Base-by-base conservation (phyloP, 495 filamentous ascomycete genomes). In the Copromyces sp. region DNA sequence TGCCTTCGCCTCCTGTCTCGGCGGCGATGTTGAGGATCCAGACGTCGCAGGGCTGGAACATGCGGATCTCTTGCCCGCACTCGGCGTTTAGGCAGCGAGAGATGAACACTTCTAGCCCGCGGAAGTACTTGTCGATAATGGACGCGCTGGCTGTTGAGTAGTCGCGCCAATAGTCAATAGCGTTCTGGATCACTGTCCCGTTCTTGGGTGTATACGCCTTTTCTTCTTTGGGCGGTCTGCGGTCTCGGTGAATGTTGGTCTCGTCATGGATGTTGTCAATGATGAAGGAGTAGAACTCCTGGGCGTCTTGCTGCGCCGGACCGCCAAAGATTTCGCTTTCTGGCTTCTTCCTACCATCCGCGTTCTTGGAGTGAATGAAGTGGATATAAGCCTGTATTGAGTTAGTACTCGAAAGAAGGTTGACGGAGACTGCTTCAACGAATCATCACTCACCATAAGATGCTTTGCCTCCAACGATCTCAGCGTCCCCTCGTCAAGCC, bases 401-500 rank as follows among this genome's bases (percentile, higher is more conserved):
- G 81, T 81, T 47, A 83, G 81, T 74, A 70, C 44, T 12, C 35
- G 35, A 11, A 70, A 12, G 12, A 41, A 14, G 4, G 20, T 39
- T 24, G 44, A 11, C 38, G 35, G 41, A n/a, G 29, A 39, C 16
- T 39, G 17, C 9, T 14, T 12, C 17, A 24, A 11, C 4, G 16
- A 41, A 20, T 41, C 17, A 32, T 39, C 37, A 81, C 84, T 39
- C 82, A 91, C 90, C 85, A 88, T 90, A 78, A 89, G 89, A 70
- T 85, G 93, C 79, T 80, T 87, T 3, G 89, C 84, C 41, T 83
- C 83, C 71, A 91, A 81, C 39, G 75, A 78, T n/a, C 76, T 74
- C 38, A 89, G 86, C 69, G 87, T 83, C n/a, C 85, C 90, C 88
- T 89, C 93, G 12, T 95, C 78, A 41, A 92, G 89, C 74, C 89